Percentiles rank a stretch among this genome's conserved stretches.
Evolutionary conservation across 192 early-diverging fungal species (phyloP).

Genomic region (Rhizophagus clarus): DNA sequence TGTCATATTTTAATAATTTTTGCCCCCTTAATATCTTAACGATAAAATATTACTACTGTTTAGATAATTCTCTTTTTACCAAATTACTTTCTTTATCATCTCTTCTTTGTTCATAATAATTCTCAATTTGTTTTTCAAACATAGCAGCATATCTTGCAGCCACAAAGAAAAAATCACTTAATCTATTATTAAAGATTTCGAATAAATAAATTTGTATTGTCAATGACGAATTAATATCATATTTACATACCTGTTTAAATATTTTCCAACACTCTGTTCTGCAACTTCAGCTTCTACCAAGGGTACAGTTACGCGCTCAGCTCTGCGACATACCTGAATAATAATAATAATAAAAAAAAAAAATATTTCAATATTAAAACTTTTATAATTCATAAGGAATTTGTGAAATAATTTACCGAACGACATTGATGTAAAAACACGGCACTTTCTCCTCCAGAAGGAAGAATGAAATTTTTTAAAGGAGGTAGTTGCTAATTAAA

Average conservation of each 20-base stretch:
- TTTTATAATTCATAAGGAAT: not conserved
- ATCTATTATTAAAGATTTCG: slow-evolving; percentile 25
- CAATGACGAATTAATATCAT: not conserved
- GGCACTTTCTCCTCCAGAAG: slow-evolving; percentile 84
- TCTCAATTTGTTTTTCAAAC: slow-evolving; percentile 68
- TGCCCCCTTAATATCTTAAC: no score
- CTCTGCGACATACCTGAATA: slow-evolving; percentile 68
- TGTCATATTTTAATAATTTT: no score
- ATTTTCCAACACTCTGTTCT: slow-evolving; percentile 64
- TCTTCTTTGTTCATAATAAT: slow-evolving; percentile 63
- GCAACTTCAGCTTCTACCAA: slow-evolving; percentile 60
- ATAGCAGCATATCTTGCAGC: slow-evolving; percentile 84
- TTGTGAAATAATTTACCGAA: slow-evolving; percentile 48
- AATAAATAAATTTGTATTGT: not conserved
- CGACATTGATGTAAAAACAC: slow-evolving; percentile 83
- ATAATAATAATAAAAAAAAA: no score
- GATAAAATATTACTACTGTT: slow-evolving; percentile 1
- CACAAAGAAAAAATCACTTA: slow-evolving; percentile 92
- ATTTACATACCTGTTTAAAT: slow-evolving; percentile 64
- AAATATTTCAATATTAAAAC: not conserved
- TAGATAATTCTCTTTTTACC: slow-evolving; percentile 18
- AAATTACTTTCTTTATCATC: slow-evolving; percentile 20
- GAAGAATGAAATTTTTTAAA: slow-evolving; percentile 48
- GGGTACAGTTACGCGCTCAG: slow-evolving; percentile 81
- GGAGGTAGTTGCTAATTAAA: slow-evolving; percentile 42